Percentiles rank a stretch among this genome's conserved stretches.
These are phyloP conservation scores for Stereocaulon alpinum DNA, from an alignment of 495 filamentous ascomycete genomes.

Conservation along the genomic window DNA sequence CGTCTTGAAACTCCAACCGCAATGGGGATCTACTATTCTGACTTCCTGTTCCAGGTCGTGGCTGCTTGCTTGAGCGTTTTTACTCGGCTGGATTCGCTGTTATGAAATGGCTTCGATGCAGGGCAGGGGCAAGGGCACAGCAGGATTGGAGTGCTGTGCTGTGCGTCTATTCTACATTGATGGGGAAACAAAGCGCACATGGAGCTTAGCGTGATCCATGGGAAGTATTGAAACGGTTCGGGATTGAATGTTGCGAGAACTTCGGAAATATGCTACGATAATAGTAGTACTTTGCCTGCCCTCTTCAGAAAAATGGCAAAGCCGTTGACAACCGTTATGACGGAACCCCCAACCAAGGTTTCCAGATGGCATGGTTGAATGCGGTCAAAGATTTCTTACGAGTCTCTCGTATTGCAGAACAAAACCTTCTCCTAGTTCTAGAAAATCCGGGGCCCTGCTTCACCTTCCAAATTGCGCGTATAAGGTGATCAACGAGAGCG, in stretches of 20 bases:
- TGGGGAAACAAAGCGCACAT: neutral
- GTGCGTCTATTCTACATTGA: neutral
- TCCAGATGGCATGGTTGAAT: too few species aligned
- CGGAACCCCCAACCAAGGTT: neutral
- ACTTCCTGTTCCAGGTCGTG: slow-evolving; percentile 49
- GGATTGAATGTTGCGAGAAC: neutral
- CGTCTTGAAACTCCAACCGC: slow-evolving; percentile 19
- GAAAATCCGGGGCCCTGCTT: neutral
- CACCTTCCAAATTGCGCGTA: neutral
- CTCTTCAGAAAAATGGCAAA: neutral
- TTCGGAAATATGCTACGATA: neutral
- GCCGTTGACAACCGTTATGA: neutral
- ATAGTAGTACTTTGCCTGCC: neutral
- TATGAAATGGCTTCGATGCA: slow-evolving; percentile 39
- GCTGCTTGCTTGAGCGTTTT: slow-evolving; percentile 95
- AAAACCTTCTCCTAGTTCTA: neutral
- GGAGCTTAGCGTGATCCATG: neutral
- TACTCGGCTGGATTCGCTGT: slow-evolving; percentile 86
- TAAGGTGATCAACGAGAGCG: neutral
- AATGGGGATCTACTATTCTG: neutral
- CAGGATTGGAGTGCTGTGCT: neutral
- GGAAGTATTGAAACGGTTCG: too few species aligned
- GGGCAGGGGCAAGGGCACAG: neutral
- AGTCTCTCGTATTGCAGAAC: neutral
- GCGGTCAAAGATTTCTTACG: too few species aligned